Percentiles rank a stretch among this genome's conserved stretches.
These are phyloP conservation scores for Fusarium graminum DNA, from an alignment of 2,329 filamentous ascomycete species.

Conservation along the genomic window DNA sequence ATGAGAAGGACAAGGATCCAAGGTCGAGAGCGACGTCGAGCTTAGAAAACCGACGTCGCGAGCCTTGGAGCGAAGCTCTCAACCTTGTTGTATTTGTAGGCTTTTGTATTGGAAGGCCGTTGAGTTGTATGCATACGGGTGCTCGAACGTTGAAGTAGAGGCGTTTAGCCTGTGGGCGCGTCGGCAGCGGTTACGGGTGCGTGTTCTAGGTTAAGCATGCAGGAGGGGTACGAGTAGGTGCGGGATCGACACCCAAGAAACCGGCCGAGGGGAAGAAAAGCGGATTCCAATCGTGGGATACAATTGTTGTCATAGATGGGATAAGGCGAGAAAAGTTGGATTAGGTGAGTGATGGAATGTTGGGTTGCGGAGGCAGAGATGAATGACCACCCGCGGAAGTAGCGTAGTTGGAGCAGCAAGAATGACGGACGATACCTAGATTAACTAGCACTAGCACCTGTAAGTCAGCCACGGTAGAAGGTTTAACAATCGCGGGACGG, in stretches of 20 bases:
- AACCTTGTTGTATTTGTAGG: slow-evolving; percentile 21
- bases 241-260: slow-evolving; percentile 31
- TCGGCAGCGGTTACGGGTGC: slow-evolving; percentile 29
- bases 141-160: slow-evolving; percentile 31
- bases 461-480: slow-evolving; percentile 37
- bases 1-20: slow-evolving; percentile 44
- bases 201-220: slow-evolving; percentile 33
- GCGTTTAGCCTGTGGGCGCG: slow-evolving; percentile 31
- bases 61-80: slow-evolving; percentile 36
- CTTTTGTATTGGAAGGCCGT: slow-evolving; percentile 32
- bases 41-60: slow-evolving; percentile 39
- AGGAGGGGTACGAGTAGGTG: slow-evolving; percentile 28
- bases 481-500: slow-evolving; percentile 36
- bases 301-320: slow-evolving; percentile 15
- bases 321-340: slow-evolving; percentile 16
- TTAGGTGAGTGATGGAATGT: slow-evolving; percentile 31
- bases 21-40: slow-evolving; percentile 43
- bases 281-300: slow-evolving; percentile 12
- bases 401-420: slow-evolving; percentile 18
- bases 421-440: slow-evolving; percentile 28
- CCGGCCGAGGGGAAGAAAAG: slow-evolving; percentile 5
- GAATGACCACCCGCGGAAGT: slow-evolving; percentile 14
- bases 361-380: slow-evolving; percentile 38
- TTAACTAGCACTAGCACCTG: slow-evolving; percentile 29
- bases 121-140: slow-evolving; percentile 33